Evolutionary conservation across 331 rosid genomes (phyloP).

Genomic region (Quercus tomentella): DNA sequence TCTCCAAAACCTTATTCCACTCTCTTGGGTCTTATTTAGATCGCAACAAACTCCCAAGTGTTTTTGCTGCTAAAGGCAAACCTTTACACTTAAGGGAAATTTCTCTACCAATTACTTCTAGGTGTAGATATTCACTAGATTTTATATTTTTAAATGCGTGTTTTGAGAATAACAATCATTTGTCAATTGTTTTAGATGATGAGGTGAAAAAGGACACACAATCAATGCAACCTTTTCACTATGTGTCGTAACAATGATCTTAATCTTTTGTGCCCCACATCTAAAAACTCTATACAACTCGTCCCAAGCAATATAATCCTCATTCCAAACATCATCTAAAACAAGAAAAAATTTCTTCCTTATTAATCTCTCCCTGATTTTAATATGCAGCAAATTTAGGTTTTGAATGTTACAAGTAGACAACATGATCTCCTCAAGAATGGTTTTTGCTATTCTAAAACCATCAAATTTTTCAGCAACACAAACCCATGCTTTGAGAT

Average conservation of each 20-base stretch:
- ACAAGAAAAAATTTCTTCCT: conserved; percentile 19
- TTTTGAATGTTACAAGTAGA: not conserved
- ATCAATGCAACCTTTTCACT: not conserved
- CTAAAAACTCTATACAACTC: not conserved
- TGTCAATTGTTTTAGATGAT: not conserved
- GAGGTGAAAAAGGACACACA: not conserved
- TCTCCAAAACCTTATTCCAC: not conserved
- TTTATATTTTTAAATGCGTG: conserved; percentile 2
- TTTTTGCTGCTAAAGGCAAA: conserved; percentile 13
- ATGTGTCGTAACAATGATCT: conserved; percentile 22
- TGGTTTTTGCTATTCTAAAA: not conserved
- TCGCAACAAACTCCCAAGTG: conserved; percentile 11
- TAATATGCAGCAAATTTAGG: conserved; percentile 1
- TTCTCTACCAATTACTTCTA: conserved; percentile 8
- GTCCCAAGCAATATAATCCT: not conserved
- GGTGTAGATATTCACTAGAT: not conserved
- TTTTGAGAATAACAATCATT: conserved; percentile 18
- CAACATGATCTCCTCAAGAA: not conserved
- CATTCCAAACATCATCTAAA: conserved; percentile 28
- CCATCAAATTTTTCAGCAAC: conserved; percentile 17
- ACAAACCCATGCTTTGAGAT: conserved; percentile 6
- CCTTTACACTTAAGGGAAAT: conserved; percentile 22
- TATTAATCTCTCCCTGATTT: not conserved
- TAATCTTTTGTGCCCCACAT: conserved; percentile 3
- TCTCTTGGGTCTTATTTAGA: not conserved